These are phyloP conservation scores for Thermoascus crustaceus DNA, from an alignment of 2,329 filamentous ascomycete genomes.

Conservation along the genomic window DNA sequence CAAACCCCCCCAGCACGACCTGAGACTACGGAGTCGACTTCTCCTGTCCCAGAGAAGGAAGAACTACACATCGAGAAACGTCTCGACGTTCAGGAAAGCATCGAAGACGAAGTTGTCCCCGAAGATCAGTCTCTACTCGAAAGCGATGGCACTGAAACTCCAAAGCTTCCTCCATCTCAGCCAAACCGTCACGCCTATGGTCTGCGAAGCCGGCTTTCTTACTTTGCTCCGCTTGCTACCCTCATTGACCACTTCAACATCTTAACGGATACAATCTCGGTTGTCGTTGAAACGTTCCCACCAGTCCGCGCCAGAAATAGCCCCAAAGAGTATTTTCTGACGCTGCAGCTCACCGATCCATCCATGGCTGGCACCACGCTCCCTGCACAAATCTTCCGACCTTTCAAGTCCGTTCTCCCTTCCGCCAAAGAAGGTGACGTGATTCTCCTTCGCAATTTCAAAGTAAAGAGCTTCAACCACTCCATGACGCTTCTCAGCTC, in stretches of 20 bases:
- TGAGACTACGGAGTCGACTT: too few species aligned
- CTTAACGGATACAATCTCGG: constrained; percentile 35
- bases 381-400: constrained; percentile 36
- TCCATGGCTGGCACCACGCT: constrained; percentile 33
- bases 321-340: constrained; percentile 33
- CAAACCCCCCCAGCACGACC: too few species aligned
- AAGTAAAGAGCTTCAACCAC: constrained; percentile 34
- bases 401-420: constrained; percentile 32
- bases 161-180: neutral
- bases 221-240: constrained; percentile 36
- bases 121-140: neutral
- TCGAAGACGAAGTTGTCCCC: constrained; percentile 7
- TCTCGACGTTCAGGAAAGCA: neutral
- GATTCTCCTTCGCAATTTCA: constrained; percentile 40
- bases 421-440: constrained; percentile 30
- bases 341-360: constrained; percentile 36
- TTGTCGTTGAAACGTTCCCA: constrained; percentile 27
- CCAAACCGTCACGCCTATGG: constrained; percentile 25
- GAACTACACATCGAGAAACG: neutral
- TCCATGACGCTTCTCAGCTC: constrained; percentile 34
- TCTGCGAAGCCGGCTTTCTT: constrained; percentile 33
- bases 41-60: neutral
- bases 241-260: constrained; percentile 36
- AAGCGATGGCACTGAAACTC: neutral
- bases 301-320: constrained; percentile 27